Conservation (phyloP, 2,329 filamentous ascomycete species). For the Exophiala aquamarina region DNA sequence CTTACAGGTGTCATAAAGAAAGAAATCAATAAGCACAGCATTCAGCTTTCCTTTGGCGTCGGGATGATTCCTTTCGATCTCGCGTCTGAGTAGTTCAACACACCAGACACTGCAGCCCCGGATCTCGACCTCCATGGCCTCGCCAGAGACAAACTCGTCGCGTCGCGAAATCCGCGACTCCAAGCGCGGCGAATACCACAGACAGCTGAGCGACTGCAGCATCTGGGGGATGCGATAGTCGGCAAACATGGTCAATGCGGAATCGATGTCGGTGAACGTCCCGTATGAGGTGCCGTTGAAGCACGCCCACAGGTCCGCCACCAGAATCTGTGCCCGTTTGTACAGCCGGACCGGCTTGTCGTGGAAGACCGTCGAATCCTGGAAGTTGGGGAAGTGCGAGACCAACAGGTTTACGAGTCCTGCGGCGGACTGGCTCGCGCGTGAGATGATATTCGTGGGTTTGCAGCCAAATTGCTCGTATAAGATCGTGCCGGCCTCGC, state of each 20-base stretch:
- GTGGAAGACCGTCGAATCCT: constrained; percentile 76
- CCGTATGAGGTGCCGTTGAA: constrained; percentile 81
- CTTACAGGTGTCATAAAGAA: constrained; percentile 93
- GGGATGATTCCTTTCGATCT: constrained; percentile 74
- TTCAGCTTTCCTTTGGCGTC: constrained; percentile 56
- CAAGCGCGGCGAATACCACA: constrained; percentile 80
- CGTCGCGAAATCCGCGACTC: constrained; percentile 67
- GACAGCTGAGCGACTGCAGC: constrained; percentile 75
- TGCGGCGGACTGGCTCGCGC: constrained; percentile 76
- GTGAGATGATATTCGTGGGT: constrained; percentile 70
- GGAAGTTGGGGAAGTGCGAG: constrained; percentile 72
- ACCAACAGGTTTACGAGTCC: constrained; percentile 82
- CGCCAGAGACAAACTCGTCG: constrained; percentile 67
- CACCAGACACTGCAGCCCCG: constrained; percentile 95
- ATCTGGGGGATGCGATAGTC: constrained; percentile 98
- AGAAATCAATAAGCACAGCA: constrained; percentile 94
- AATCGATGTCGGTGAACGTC: constrained; percentile 73
- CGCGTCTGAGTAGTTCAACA: constrained; percentile 79
- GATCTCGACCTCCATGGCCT: constrained; percentile 81
- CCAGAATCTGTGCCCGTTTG: constrained; percentile 93
- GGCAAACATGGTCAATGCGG: constrained; percentile 92
- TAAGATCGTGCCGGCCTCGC: constrained; percentile 79
- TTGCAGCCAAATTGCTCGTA: constrained; percentile 76
- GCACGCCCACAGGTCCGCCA: constrained; percentile 94
- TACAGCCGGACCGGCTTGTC: constrained; percentile 76